phyloP scores from a whole-genome alignment of 2,329 filamentous ascomycete genomes.

The Incumbomyces delicatus region DNA sequence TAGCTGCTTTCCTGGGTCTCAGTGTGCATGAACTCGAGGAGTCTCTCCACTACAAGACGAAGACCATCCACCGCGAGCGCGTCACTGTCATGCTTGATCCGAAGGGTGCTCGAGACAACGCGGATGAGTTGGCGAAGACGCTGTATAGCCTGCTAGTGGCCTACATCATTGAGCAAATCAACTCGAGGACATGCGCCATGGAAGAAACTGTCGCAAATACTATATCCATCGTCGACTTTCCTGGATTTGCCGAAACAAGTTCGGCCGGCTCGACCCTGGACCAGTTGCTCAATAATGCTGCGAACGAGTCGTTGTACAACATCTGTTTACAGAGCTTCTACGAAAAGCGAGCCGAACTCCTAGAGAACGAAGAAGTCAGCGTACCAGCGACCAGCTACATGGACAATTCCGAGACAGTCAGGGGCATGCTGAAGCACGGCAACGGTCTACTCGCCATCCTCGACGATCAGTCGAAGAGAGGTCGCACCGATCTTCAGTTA shows the following conservation, averaged over 20 bases:
- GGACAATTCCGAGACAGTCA: slow-evolving; percentile 91
- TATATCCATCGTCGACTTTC: slow-evolving; percentile 90
- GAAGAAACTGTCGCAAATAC: slow-evolving; percentile 90
- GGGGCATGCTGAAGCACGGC: slow-evolving; percentile 79
- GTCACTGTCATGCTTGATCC: slow-evolving; percentile 99
- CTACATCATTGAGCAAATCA: slow-evolving; percentile 86
- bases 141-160: slow-evolving; percentile 89
- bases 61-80: slow-evolving; percentile 88
- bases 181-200: slow-evolving; percentile 74
- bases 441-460: slow-evolving; percentile 91
- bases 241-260: slow-evolving; percentile 77
- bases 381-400: slow-evolving; percentile 93
- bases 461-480: slow-evolving; percentile 87
- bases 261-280: slow-evolving; percentile 79
- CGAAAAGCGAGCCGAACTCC: slow-evolving; percentile 80
- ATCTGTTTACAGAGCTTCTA: slow-evolving; percentile 93
- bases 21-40: slow-evolving; percentile 70
- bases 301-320: slow-evolving; percentile 85
- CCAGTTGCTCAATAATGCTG: slow-evolving; percentile 89
- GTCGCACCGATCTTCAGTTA: slow-evolving; percentile 79
- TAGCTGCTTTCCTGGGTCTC: slow-evolving; percentile 92
- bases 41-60: slow-evolving; percentile 89
- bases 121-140: slow-evolving; percentile 85
- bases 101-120: slow-evolving; percentile 77
- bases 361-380: slow-evolving; percentile 86